These are phyloP conservation scores for Colletotrichum sp. DNA, from an alignment of 2,329 filamentous ascomycete genomes.

Conservation along the genomic window DNA sequence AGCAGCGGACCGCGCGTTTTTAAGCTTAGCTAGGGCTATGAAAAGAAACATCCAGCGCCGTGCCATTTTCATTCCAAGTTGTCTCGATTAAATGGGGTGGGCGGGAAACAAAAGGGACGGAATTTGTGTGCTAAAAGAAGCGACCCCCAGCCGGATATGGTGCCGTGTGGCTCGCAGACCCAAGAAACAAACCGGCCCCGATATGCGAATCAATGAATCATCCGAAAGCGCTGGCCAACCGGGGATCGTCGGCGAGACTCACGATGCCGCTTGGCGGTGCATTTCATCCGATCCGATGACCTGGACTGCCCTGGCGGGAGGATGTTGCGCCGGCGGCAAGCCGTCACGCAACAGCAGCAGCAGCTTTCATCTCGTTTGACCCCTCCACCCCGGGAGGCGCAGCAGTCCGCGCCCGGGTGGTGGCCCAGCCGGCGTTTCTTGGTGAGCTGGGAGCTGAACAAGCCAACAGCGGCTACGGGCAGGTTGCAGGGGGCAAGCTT, in stretches of 20 bases:
- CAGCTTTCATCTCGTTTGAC: neutral
- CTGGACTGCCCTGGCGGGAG: slow-evolving; percentile 5
- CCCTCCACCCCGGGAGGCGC: slow-evolving; percentile 6
- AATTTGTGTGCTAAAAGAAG: neutral
- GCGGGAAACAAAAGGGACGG: neutral
- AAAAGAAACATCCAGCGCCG: neutral
- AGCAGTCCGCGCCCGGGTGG: neutral
- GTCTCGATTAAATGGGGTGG: neutral
- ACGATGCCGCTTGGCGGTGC: neutral
- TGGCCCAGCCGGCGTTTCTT: neutral
- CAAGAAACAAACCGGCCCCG: neutral
- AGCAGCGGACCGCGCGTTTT: neutral
- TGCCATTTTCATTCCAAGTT: neutral
- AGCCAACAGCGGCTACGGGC: neutral
- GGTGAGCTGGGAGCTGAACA: neutral
- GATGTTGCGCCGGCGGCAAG: slow-evolving; percentile 16
- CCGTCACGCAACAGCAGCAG: neutral
- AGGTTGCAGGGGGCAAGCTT: neutral
- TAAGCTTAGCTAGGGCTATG: neutral
- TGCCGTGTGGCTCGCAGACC: neutral
- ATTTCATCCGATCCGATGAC: slow-evolving; percentile 16
- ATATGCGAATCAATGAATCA: neutral
- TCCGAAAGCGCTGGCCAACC: neutral
- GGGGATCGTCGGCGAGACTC: slow-evolving; percentile 5
- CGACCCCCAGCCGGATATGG: neutral